Evolutionary conservation across 2,329 filamentous ascomycete genomes (phyloP).

Genomic region (Colletotrichum graminicola): DNA sequence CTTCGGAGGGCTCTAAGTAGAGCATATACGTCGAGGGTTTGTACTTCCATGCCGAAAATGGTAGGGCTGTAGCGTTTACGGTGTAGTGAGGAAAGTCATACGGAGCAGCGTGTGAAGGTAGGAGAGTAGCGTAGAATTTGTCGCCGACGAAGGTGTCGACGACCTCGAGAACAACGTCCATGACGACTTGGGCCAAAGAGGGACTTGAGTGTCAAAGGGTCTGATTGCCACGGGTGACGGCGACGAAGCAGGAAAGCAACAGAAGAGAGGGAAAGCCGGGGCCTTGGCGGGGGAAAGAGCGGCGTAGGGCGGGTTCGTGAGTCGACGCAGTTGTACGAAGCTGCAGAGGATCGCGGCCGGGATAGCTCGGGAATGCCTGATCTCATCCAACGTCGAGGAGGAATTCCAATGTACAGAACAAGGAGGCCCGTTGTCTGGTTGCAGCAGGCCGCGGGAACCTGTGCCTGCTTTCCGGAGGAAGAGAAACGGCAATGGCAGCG

Average conservation of each 20-base stretch:
- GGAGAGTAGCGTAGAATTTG: slow-evolving; percentile 77
- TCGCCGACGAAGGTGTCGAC: slow-evolving; percentile 87
- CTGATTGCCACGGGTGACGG: neutral
- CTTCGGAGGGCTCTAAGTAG: slow-evolving; percentile 76
- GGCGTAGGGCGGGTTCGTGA: slow-evolving; percentile 15
- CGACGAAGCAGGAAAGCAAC: neutral
- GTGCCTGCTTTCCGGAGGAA: slow-evolving; percentile 15
- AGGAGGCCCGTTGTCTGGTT: slow-evolving; percentile 18
- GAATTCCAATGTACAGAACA: slow-evolving; percentile 3
- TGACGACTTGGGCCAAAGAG: slow-evolving; percentile 57
- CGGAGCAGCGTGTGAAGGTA: slow-evolving; percentile 70
- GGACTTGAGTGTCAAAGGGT: neutral
- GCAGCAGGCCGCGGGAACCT: neutral
- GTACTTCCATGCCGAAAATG: slow-evolving; percentile 75
- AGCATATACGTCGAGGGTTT: slow-evolving; percentile 80
- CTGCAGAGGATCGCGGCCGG: slow-evolving; percentile 6
- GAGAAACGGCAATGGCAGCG: neutral
- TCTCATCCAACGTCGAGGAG: slow-evolving; percentile 27
- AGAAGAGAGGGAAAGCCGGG: slow-evolving; percentile 14
- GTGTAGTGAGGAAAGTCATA: slow-evolving; percentile 64
- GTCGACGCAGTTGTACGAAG: slow-evolving; percentile 6
- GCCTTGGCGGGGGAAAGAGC: slow-evolving; percentile 6
- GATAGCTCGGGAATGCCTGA: slow-evolving; percentile 24
- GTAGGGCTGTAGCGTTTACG: slow-evolving; percentile 66
- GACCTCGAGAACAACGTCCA: slow-evolving; percentile 93